Conservation (phyloP, 768 basidiomycete genomes). For the Tylopilus rubrobrunneus region DNA sequence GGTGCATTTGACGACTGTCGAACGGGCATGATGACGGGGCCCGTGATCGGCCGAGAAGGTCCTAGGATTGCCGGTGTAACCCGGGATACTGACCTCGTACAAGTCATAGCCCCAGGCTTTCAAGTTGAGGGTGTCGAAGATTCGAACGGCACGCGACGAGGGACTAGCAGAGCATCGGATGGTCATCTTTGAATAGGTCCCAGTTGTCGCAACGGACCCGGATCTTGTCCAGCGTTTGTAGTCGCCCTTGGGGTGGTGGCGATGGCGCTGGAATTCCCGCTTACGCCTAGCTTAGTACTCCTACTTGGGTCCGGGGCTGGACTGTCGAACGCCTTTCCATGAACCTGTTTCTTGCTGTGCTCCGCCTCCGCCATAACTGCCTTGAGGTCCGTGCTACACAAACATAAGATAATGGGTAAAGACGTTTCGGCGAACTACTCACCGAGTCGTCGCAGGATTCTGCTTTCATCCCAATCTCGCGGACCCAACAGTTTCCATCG, state of each 20-base stretch:
- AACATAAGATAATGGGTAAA: conserved; percentile 13
- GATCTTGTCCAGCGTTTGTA: neutral
- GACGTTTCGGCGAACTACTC: conserved; percentile 21
- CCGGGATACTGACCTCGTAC: conserved; percentile 7
- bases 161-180: conserved; percentile 2
- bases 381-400: conserved; percentile 73
- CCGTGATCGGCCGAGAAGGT: conserved; percentile 37
- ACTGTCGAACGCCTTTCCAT: neutral
- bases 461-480: conserved; percentile 44
- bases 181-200: conserved; percentile 5
- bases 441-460: conserved; percentile 47
- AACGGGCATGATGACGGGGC: conserved; percentile 62
- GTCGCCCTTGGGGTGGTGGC: neutral
- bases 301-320: neutral
- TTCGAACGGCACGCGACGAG: conserved; percentile 9
- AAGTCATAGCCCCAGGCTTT: neutral
- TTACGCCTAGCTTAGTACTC: neutral
- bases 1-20: conserved; percentile 37
- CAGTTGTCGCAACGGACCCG: neutral
- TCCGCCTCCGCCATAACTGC: conserved; percentile 81
- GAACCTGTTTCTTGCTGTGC: conserved; percentile 20
- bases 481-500: neutral
- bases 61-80: conserved; percentile 20
- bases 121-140: conserved; percentile 7
- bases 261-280: neutral